Conservation (phyloP, 306 rosid species). For the Boehmeria nivea region DNA sequence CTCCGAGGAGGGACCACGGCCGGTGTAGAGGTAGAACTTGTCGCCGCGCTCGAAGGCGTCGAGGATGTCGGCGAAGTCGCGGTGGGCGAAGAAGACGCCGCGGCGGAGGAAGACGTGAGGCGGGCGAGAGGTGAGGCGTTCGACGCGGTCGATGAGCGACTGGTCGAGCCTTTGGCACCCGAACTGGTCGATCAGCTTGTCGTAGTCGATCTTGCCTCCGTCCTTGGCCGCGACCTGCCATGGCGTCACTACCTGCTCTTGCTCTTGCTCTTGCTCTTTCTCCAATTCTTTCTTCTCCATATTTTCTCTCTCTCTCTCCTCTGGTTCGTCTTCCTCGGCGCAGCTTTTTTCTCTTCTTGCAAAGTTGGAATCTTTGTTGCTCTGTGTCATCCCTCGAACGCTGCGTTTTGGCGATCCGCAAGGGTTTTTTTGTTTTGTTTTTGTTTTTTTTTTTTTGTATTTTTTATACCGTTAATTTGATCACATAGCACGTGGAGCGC, state of each 20-base stretch:
- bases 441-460: no score
- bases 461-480: no score
- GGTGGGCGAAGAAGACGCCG: slow-evolving; percentile 90
- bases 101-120: slow-evolving; percentile 91
- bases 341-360: neutral
- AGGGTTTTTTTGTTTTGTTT: no score
- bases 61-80: slow-evolving; percentile 72
- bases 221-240: slow-evolving; percentile 79
- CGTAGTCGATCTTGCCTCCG: slow-evolving; percentile 81
- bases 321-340: neutral
- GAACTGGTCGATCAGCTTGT: slow-evolving; percentile 83
- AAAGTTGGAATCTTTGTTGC: neutral
- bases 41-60: slow-evolving; percentile 72
- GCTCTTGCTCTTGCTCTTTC: slow-evolving; percentile 9
- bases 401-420: slow-evolving; percentile 2
- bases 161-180: slow-evolving; percentile 77
- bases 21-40: slow-evolving; percentile 81
- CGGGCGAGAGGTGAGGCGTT: slow-evolving; percentile 60
- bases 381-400: neutral
- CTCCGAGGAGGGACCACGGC: slow-evolving; percentile 94
- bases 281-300: slow-evolving; percentile 25
- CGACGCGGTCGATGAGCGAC: slow-evolving; percentile 49
- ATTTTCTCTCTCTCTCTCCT: neutral
- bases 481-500: no score
- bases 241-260: slow-evolving; percentile 67